Conservation (phyloP, 2,329 filamentous ascomycete species). For the Macroventuria anomochaeta region DNA sequence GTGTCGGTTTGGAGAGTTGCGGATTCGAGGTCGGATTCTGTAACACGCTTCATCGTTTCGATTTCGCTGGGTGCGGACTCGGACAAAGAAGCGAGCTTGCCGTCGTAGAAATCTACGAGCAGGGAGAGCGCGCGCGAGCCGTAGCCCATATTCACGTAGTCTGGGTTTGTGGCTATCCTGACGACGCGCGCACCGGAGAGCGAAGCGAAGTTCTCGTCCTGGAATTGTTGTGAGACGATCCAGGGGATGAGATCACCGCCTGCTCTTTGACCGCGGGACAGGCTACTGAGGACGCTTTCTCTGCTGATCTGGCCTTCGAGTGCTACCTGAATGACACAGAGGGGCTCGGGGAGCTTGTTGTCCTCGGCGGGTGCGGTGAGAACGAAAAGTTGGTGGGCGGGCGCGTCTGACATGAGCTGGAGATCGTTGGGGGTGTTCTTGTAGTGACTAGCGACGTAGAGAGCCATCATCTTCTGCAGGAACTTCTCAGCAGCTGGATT, state of each 20-base stretch:
- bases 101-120: slow-evolving; percentile 90
- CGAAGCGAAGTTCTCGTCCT: slow-evolving; percentile 94
- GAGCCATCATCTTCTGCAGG: slow-evolving; percentile 95
- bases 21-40: slow-evolving; percentile 79
- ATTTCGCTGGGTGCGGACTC: slow-evolving; percentile 68
- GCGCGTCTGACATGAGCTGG: slow-evolving; percentile 98
- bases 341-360: slow-evolving; percentile 83
- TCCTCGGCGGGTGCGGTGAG: slow-evolving; percentile 84
- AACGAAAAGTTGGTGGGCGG: slow-evolving; percentile 94
- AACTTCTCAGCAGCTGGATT: slow-evolving; percentile 97
- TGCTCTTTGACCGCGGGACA: slow-evolving; percentile 87
- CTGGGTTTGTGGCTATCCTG: slow-evolving; percentile 93
- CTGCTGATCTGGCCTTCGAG: slow-evolving; percentile 94
- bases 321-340: slow-evolving; percentile 93
- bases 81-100: slow-evolving; percentile 83
- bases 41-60: slow-evolving; percentile 75
- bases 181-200: slow-evolving; percentile 92
- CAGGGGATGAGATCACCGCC: slow-evolving; percentile 95
- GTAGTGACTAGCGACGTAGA: slow-evolving; percentile 97
- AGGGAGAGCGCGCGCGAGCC: slow-evolving; percentile 87
- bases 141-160: slow-evolving; percentile 92
- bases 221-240: slow-evolving; percentile 97
- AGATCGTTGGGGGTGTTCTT: slow-evolving; percentile 98
- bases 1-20: slow-evolving; percentile 82
- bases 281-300: slow-evolving; percentile 86